Evolutionary conservation across 208 protist genomes (phyloP), one percentile per base, ranked within the genome.

Genomic region (Crithidia thermophila): DNA sequence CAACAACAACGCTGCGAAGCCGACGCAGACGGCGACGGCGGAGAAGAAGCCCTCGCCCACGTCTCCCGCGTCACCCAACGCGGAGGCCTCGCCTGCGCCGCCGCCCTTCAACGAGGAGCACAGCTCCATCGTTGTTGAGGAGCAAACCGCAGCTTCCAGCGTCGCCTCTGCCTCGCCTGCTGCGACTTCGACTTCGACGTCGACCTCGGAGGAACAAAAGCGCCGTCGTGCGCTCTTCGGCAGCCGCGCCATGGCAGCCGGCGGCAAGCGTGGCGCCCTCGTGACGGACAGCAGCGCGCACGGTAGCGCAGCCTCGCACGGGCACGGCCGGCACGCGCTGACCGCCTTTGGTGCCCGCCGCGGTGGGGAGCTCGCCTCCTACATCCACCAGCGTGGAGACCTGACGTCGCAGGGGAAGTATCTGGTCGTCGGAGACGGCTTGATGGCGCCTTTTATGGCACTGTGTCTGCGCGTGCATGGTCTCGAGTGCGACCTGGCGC

Each of bases 371-470:
- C 68, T 90, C 11, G 67, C 73, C 6, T 68, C 66, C 30, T 87
- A 81, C 62, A 82, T 92, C 20, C 75, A 76, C 46, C 69, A 60
- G 21, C 56, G 73, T 23, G 74, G 72, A 25, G 78, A 88, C 16
- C 58, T 94, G n/a, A 77, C 56, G 20, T 77, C 85, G 25, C 71
- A 80, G 23, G 84, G 76, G 2, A 93, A 91, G 53, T 97, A 94
- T 65, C 72, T 97, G 5, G 91, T 97, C 36, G 81, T 97, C 10
- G 93, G 93, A 1, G 93, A 97, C 69, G 87, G 90, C 14, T 71
- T 96, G 42, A 94, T 97, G 87, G 88, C 88, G 1, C 93, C 93
- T 1, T 94, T 97, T 63, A 97, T 97, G 93, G 91, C 93, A 20
- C 69, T 96, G 20, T 95, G 91, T 57, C 81, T 97, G 62, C 87